A percentile compares a stretch with the other conserved stretches of the same genome.
phyloP scores from a whole-genome alignment of 1,139 yeast species.

The Candida sanyaensis region DNA sequence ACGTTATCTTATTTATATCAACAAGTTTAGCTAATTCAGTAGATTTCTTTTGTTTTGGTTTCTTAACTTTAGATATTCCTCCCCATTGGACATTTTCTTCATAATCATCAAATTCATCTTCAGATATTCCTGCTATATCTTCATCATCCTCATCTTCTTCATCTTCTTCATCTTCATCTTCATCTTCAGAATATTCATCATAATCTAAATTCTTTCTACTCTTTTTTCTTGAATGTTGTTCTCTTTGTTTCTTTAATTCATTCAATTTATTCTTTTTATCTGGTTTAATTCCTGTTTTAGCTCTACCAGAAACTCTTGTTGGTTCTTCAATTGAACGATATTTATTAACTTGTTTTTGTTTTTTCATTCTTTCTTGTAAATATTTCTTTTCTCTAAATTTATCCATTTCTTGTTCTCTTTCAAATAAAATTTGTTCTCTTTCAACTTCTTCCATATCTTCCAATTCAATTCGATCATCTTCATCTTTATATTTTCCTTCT shows the following conservation, averaged over 20 bases:
- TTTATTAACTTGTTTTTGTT: conserved; percentile 47
- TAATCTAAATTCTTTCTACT: conserved; percentile 28
- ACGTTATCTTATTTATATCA: conserved; percentile 69
- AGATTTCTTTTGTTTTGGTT: conserved; percentile 23
- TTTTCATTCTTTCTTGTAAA: conserved; percentile 76
- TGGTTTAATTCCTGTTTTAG: conserved; percentile 25
- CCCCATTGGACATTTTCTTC: conserved; percentile 56
- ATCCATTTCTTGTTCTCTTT: conserved; percentile 90
- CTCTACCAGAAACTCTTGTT: conserved; percentile 22
- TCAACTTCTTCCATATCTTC: conserved; percentile 86
- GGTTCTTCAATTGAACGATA: conserved; percentile 19
- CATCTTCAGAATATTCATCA: conserved; percentile 37
- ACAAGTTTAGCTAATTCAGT: conserved; percentile 42
- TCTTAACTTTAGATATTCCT: conserved; percentile 29
- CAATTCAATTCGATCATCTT: conserved; percentile 65
- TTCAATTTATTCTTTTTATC: conserved; percentile 60
- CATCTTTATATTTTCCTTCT: conserved; percentile 89
- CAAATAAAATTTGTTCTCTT: conserved; percentile 87
- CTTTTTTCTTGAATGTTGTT: conserved; percentile 51
- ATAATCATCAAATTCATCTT: conserved; percentile 43
- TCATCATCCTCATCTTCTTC: conserved; percentile 45
- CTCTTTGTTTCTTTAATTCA: conserved; percentile 85
- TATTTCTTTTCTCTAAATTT: conserved; percentile 78
- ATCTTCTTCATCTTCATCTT: conserved; percentile 34
- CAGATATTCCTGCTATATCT: conserved; percentile 42